Evolutionary conservation across 768 basidiomycete species (phyloP).

Genomic region (Rossbeevera mucosa): DNA sequence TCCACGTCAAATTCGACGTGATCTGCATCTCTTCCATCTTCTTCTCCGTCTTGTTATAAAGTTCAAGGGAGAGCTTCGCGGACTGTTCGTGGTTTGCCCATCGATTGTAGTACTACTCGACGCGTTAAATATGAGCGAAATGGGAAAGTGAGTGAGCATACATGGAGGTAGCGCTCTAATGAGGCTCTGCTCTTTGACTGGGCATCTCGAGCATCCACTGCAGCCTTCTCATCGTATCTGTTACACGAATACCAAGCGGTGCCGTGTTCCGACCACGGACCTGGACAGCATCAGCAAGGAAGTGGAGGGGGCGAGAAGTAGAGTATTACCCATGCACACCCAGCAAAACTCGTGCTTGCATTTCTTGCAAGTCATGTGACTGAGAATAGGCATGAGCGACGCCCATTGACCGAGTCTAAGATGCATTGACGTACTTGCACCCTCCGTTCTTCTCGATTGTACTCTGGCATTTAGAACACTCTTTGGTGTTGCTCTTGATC

Average conservation of each 20-base stretch:
- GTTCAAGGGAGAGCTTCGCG: constrained; percentile 89
- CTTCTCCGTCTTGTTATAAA: constrained; percentile 95
- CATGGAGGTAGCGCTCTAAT: constrained; percentile 93
- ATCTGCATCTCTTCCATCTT: constrained; percentile 99
- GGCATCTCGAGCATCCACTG: constrained; percentile 83
- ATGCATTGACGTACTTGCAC: constrained; percentile 92
- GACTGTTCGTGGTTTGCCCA: constrained; percentile 99
- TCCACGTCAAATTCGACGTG: constrained; percentile 90
- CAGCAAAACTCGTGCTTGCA: constrained; percentile 99
- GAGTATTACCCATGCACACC: constrained; percentile 90
- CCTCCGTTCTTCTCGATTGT: constrained; percentile 99
- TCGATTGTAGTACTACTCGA: constrained; percentile 91
- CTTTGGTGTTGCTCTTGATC: constrained; percentile 99
- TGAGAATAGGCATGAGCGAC: constrained; percentile 31
- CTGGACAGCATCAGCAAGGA: constrained; percentile 36
- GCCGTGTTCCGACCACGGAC: constrained; percentile 96
- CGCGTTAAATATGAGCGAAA: background rate
- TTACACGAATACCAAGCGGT: constrained; percentile 99
- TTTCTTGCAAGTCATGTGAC: constrained; percentile 99
- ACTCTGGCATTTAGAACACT: constrained; percentile 91
- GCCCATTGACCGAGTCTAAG: constrained; percentile 56
- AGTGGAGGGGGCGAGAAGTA: constrained; percentile 11
- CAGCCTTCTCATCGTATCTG: constrained; percentile 89
- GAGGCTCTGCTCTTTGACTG: constrained; percentile 88
- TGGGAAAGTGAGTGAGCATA: constrained; percentile 36